Evolutionary conservation across 169 alveolate species (phyloP), one percentile per base, ranked within the genome.

Genomic region (Plasmodium chabaudi): DNA sequence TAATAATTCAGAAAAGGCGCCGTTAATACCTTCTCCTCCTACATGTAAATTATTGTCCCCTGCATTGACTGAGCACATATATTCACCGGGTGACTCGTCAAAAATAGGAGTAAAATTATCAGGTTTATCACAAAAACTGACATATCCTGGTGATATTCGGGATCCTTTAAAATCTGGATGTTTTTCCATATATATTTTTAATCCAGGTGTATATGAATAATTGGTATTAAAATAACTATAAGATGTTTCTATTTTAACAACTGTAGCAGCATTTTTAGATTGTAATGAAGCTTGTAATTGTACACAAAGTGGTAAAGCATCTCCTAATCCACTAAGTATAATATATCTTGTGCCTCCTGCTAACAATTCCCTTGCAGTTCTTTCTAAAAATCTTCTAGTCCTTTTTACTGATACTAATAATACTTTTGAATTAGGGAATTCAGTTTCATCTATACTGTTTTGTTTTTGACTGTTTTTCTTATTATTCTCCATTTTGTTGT

Each of bases 91-190:
- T 13, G 84, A 77, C 21, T 70, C 79, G 19, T 89, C 91, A 69
- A 60, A 93, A 19, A 89, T 53, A 87, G 92, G 89, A 21, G 91
- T 72, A 17, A 88, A 23, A 1, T 72, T 75, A 49, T 70, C 87
- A 12, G 88, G 34, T 44, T 75, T 75, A 0, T 75, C 88, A 53
- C 87, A 88, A 72, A 91, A 92, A n/a, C 92, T 73, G 23, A 93
- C 94, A 68, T 91, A 87, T 15, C 95, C 96, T 49, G 96, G 96
- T 27, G 96, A 92, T 49, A 94, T 94, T 39, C 96, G 47, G 7
- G 96, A 94, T 23, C 96, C 96, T 87, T 93, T 94, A 88, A 94
- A 94, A 12, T 92, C 95, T 17, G 96, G 96, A 79, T 94, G 96
- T 39, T 93, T 93, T 55, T 93, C 94, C 94, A 94, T 92, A 91